Evolutionary conservation across 2,329 filamentous ascomycete genomes (phyloP).

Genomic region (Chaetomiaceae sp.): DNA sequence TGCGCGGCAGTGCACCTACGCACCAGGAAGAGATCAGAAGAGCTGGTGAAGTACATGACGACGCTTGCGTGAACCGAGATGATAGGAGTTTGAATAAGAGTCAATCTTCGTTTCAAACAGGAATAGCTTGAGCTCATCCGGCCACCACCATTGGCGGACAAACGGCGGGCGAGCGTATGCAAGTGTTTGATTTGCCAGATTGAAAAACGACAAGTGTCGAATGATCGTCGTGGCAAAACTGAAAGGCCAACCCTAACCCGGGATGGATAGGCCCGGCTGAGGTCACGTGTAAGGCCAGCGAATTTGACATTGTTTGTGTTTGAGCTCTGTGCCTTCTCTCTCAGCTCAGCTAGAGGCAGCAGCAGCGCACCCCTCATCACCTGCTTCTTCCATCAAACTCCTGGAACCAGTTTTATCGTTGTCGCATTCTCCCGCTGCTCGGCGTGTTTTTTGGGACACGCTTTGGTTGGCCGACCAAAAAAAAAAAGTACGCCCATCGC

Average conservation of each 20-base stretch:
- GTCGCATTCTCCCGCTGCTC: background rate
- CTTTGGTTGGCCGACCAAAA: background rate
- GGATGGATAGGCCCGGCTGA: too few species aligned
- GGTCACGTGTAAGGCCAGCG: background rate
- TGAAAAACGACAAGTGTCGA: too few species aligned
- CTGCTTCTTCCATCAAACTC: background rate
- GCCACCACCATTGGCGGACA: too few species aligned
- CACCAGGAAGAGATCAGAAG: background rate
- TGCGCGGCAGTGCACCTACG: background rate
- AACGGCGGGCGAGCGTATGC: too few species aligned
- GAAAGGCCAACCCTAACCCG: background rate
- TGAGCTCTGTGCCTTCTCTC: background rate
- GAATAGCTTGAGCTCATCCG: too few species aligned
- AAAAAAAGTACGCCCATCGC: background rate
- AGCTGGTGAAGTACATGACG: too few species aligned
- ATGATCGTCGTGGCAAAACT: too few species aligned
- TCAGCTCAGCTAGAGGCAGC: constrained; percentile 4
- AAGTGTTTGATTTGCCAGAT: too few species aligned
- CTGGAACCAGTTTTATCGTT: background rate
- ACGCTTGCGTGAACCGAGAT: too few species aligned
- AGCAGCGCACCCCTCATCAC: background rate
- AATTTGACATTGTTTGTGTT: background rate
- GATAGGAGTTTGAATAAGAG: too few species aligned
- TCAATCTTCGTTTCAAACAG: too few species aligned
- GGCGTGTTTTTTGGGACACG: background rate